A percentile compares a stretch with the other conserved stretches of the same genome.
phyloP scores from a whole-genome alignment of 768 basidiomycete genomes.

The Naganishia friedmannii region DNA sequence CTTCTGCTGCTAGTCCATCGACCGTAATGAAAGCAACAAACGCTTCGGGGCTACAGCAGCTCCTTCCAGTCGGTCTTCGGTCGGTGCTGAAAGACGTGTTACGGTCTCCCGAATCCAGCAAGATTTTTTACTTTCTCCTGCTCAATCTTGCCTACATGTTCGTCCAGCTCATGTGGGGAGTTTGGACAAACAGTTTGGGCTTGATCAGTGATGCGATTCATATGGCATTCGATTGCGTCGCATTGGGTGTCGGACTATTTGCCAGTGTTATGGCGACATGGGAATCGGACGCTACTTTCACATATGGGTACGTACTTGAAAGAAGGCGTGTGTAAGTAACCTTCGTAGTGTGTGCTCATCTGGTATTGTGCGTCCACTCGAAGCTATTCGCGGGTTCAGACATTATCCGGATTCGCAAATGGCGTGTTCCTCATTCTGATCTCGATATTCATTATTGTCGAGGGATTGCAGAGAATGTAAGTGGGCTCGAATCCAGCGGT shows the following conservation, averaged over 20 bases:
- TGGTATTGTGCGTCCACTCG: not conserved
- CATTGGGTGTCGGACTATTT: slow-evolving; percentile 88
- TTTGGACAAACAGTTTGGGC: slow-evolving; percentile 95
- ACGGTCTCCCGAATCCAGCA: slow-evolving; percentile 83
- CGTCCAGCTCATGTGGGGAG: slow-evolving; percentile 81
- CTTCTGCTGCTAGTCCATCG: not conserved
- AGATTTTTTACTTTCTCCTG: slow-evolving; percentile 94
- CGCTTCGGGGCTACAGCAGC: slow-evolving; percentile 21
- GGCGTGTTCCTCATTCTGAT: slow-evolving; percentile 71
- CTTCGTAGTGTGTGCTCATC: not conserved
- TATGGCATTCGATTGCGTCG: slow-evolving; percentile 99
- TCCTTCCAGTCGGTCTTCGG: slow-evolving; percentile 47
- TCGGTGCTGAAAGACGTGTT: slow-evolving; percentile 83
- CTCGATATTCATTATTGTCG: slow-evolving; percentile 96
- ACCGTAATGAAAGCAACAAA: no score
- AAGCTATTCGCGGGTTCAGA: slow-evolving; percentile 94
- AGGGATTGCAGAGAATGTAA: slow-evolving; percentile 91
- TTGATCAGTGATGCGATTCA: slow-evolving; percentile 98
- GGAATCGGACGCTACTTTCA: slow-evolving; percentile 90
- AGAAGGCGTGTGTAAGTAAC: not conserved
- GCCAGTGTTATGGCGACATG: slow-evolving; percentile 98
- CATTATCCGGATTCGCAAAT: slow-evolving; percentile 95
- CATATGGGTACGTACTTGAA: slow-evolving; percentile 76
- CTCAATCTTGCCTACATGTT: slow-evolving; percentile 94
- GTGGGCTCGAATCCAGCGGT: slow-evolving; percentile 36